Evolutionary conservation across 441 rosid genomes (phyloP).

Genomic region (Corymbia citriodora): DNA sequence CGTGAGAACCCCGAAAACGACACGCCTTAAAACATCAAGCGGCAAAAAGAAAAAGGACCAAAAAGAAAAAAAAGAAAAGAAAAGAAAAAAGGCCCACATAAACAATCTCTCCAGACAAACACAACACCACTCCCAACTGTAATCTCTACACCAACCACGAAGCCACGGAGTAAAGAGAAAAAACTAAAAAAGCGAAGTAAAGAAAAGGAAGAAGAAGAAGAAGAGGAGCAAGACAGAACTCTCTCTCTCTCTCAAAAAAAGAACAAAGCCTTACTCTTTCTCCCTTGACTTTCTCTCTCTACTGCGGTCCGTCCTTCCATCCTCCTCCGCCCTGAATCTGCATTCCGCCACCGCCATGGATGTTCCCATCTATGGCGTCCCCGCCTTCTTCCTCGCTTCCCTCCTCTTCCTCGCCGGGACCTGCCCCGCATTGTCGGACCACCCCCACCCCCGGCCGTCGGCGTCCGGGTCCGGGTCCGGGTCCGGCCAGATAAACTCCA

Average conservation of each 20-base stretch:
- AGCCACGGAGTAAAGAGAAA: neutral
- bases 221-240: neutral
- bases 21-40: neutral
- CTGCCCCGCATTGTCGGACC: constrained; percentile 36
- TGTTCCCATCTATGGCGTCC: neutral
- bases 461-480: neutral
- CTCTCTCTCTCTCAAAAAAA: neutral
- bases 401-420: neutral
- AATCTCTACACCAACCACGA: neutral
- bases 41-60: neutral
- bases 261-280: neutral
- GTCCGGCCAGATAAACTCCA: neutral
- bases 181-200: neutral
- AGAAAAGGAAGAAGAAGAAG: neutral
- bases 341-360: constrained; percentile 8
- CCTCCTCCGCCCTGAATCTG: neutral
- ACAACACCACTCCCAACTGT: neutral
- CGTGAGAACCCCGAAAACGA: neutral
- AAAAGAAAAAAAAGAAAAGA: neutral
- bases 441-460: neutral
- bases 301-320: neutral
- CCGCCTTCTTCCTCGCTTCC: neutral
- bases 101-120: neutral
- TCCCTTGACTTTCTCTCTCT: neutral
- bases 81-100: neutral